These are phyloP conservation scores for Dissoconium aciculare DNA, from an alignment of 2,329 filamentous ascomycete species.

Conservation along the genomic window DNA sequence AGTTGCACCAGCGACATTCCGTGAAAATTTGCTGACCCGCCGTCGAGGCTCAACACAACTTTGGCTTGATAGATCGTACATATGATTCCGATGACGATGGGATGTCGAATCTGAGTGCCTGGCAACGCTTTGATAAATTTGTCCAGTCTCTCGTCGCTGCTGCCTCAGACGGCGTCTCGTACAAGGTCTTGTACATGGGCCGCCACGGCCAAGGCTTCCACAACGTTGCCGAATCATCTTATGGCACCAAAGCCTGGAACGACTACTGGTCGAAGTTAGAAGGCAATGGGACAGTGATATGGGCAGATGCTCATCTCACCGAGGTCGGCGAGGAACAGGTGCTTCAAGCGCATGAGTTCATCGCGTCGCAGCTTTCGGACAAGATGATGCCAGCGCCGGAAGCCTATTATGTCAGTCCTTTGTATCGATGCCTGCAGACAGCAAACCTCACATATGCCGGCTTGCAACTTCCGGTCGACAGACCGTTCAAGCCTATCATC, in stretches of 20 bases:
- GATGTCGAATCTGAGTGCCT: constrained; percentile 32
- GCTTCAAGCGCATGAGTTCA: constrained; percentile 43
- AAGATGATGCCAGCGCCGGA: constrained; percentile 46
- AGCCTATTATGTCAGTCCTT: constrained; percentile 49
- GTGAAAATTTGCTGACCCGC: constrained; percentile 1
- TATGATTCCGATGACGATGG: constrained; percentile 30
- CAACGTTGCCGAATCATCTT: constrained; percentile 51
- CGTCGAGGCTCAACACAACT: constrained; percentile 20
- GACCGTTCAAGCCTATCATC: constrained; percentile 42
- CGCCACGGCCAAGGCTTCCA: constrained; percentile 53
- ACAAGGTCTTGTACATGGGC: constrained; percentile 53
- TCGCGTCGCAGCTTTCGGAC: constrained; percentile 37
- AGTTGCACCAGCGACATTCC: background rate
- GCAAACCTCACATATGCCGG: constrained; percentile 45
- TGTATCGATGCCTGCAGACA: constrained; percentile 49
- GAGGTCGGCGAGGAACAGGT: constrained; percentile 43
- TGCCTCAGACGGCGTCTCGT: constrained; percentile 33
- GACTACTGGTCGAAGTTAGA: constrained; percentile 49
- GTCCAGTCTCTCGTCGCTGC: constrained; percentile 39
- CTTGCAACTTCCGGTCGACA: constrained; percentile 36
- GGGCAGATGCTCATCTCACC: constrained; percentile 51
- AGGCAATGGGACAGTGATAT: constrained; percentile 47
- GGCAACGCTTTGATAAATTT: constrained; percentile 49
- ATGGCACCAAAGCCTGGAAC: constrained; percentile 56
- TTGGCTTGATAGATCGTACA: constrained; percentile 34